These are phyloP conservation scores for Alternaria longipes DNA, from an alignment of 2,329 filamentous ascomycete genomes.

Conservation along the genomic window DNA sequence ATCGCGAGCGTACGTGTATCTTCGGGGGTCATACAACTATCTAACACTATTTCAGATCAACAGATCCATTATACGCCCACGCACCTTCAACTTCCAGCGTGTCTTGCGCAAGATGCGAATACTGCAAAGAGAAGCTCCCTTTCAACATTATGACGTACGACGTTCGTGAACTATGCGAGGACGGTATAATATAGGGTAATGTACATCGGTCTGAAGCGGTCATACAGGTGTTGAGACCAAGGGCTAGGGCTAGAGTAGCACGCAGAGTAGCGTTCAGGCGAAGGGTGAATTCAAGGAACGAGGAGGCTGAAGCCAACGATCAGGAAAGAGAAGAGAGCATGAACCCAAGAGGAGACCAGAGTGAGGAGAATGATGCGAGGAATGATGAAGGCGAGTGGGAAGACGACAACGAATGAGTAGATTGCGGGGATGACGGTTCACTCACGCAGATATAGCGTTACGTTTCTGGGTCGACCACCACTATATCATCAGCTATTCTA, in stretches of 20 bases:
- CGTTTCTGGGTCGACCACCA: not conserved
- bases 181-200: not conserved
- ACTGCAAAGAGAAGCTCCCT: conserved; percentile 1
- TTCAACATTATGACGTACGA: not conserved
- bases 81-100: not conserved
- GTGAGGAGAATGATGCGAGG: not conserved
- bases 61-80: not conserved
- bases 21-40: not conserved
- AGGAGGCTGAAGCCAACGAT: not conserved
- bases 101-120: not conserved
- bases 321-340: not conserved
- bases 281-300: not conserved
- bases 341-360: not conserved
- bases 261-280: not conserved
- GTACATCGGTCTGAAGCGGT: not conserved
- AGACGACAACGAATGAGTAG: not conserved
- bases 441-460: not conserved
- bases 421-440: not conserved
- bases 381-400: not conserved
- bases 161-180: not conserved
- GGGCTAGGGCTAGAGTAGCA: not conserved
- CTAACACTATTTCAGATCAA: not conserved
- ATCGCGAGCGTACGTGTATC: not conserved
- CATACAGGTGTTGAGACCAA: not conserved
- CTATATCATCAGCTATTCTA: conserved; percentile 10